Percentiles rank a stretch among this genome's conserved stretches.
Conservation (phyloP, 2,329 filamentous ascomycete genomes). For the Talaromyces sp. region DNA sequence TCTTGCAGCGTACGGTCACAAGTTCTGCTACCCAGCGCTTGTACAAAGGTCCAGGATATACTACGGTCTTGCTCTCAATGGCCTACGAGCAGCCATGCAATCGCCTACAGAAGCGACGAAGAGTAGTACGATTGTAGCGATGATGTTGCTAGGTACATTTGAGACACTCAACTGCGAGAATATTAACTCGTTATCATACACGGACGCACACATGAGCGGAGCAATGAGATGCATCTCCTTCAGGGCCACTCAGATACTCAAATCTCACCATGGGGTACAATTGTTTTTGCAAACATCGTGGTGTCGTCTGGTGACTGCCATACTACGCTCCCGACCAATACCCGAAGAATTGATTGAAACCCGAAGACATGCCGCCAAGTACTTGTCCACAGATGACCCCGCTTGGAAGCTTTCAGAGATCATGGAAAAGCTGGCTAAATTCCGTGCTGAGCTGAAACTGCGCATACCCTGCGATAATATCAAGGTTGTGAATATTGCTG, state of each 20-base stretch:
- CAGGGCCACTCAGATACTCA: constrained; percentile 5
- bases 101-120: constrained; percentile 2
- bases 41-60: constrained; percentile 14
- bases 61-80: constrained; percentile 17
- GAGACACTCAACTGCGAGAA: constrained; percentile 17
- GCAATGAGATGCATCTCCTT: constrained; percentile 16
- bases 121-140: constrained; percentile 17
- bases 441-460: constrained; percentile 3
- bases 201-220: constrained; percentile 18
- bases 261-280: constrained; percentile 18
- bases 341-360: constrained; percentile 13
- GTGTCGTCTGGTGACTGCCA: constrained; percentile 16
- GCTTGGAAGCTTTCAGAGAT: constrained; percentile 10
- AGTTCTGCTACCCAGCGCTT: constrained; percentile 8
- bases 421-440: constrained; percentile 9
- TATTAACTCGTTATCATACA: constrained; percentile 2
- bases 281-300: constrained; percentile 20
- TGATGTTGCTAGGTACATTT: constrained; percentile 18
- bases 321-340: constrained; percentile 14
- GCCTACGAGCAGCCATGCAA: neutral
- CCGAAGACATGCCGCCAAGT: constrained; percentile 5
- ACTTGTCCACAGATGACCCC: constrained; percentile 1
- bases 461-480: neutral
- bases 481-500: neutral
- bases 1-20: constrained; percentile 18